Conservation (phyloP, 2,329 filamentous ascomycete species). For the Mollisia scopiformis region DNA sequence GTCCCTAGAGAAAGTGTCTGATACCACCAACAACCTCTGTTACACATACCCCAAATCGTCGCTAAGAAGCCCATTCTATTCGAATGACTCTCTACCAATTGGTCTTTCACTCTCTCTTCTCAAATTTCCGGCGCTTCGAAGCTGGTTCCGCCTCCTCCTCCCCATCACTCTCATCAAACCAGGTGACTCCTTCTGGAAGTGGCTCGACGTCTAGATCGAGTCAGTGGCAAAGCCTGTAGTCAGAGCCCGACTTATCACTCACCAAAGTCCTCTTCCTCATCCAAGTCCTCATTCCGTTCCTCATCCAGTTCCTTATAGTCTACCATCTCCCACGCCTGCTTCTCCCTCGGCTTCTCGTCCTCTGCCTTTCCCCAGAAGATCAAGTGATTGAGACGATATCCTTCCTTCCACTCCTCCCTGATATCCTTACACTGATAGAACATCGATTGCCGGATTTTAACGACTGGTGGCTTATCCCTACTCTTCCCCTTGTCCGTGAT, state of each 20-base stretch:
- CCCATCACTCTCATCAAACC: conserved; percentile 6
- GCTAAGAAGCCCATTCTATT: not conserved
- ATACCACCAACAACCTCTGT: not conserved
- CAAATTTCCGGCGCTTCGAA: not conserved
- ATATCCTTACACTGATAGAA: not conserved
- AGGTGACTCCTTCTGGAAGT: not conserved
- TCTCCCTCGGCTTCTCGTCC: not conserved
- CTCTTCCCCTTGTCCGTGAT: not conserved
- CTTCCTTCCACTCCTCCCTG: not conserved
- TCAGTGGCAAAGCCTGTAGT: not conserved
- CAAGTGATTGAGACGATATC: not conserved
- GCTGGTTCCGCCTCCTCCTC: not conserved
- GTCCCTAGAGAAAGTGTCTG: not conserved
- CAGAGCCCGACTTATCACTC: not conserved
- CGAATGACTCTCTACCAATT: not conserved
- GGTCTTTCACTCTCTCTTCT: not conserved
- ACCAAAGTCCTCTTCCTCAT: not conserved
- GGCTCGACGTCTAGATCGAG: not conserved
- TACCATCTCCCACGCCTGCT: too few species aligned
- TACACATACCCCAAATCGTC: not conserved
- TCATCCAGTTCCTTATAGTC: not conserved
- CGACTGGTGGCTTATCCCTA: too few species aligned
- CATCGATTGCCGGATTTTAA: not conserved
- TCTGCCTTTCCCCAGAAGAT: conserved; percentile 1
- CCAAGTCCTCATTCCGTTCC: not conserved